These are phyloP conservation scores for Monosporozyma aerobia DNA, from an alignment of 805 yeast genomes.

Conservation along the genomic window DNA sequence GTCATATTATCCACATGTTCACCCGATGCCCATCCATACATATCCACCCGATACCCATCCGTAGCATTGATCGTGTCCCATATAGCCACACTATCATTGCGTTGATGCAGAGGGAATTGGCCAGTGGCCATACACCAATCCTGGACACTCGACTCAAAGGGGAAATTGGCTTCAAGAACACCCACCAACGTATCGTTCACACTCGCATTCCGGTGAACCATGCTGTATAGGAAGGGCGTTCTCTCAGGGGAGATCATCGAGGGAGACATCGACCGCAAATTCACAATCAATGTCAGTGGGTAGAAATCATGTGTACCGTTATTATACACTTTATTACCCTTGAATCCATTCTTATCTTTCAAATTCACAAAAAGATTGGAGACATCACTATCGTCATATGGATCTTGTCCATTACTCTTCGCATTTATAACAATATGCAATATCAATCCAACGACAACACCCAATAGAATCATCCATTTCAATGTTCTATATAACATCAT, in stretches of 20 bases:
- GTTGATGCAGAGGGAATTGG: slow-evolving; percentile 60
- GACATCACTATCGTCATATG: background rate
- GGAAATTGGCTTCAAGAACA: slow-evolving; percentile 79
- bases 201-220: background rate
- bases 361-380: background rate
- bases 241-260: slow-evolving; percentile 56
- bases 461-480: background rate
- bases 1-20: too few relatives aligned
- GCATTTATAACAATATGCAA: background rate
- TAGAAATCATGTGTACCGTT: slow-evolving; percentile 64
- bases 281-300: slow-evolving; percentile 73
- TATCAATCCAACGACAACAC: background rate
- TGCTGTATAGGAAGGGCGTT: slow-evolving; percentile 53
- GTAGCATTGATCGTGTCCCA: slow-evolving; percentile 1
- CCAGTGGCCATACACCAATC: slow-evolving; percentile 92
- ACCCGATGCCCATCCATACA: slow-evolving; percentile 3
- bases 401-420: background rate
- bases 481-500: background rate
- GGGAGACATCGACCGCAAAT: slow-evolving; percentile 88
- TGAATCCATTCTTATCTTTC: slow-evolving; percentile 4
- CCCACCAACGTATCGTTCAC: slow-evolving; percentile 37
- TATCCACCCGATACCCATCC: background rate
- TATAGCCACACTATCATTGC: background rate
- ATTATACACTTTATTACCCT: slow-evolving; percentile 14
- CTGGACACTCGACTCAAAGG: slow-evolving; percentile 83